phyloP scores from a whole-genome alignment of 1,284 basidiomycete species.

The Schizophyllum amplum region DNA sequence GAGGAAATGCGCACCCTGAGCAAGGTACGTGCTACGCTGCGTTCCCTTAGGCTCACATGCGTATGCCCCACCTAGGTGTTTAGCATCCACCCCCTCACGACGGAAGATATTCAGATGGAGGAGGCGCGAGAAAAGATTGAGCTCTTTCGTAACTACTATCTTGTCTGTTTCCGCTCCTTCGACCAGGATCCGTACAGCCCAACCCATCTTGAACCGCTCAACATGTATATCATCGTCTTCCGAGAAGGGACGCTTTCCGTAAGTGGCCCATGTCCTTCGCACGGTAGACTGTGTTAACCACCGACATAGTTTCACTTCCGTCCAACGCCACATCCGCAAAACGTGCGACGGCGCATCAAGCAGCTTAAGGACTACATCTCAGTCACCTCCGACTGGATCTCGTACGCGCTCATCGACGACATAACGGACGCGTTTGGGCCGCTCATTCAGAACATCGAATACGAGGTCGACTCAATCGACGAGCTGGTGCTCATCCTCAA shows the following conservation, averaged over 20 bases:
- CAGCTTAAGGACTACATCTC: constrained; percentile 99
- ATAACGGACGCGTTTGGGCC: constrained; percentile 99
- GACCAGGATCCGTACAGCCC: constrained; percentile 98
- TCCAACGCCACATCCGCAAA: constrained; percentile 95
- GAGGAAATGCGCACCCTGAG: constrained; percentile 97
- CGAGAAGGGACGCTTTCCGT: constrained; percentile 94
- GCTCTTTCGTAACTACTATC: constrained; percentile 97
- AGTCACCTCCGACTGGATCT: constrained; percentile 99
- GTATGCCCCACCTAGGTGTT: constrained; percentile 60
- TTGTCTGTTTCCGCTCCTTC: constrained; percentile 99
- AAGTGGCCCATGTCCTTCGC: constrained; percentile 21
- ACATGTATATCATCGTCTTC: constrained; percentile 99
- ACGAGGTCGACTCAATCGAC: constrained; percentile 98
- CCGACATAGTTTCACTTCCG: constrained; percentile 86
- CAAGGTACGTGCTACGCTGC: constrained; percentile 47
- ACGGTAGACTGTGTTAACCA: background rate
- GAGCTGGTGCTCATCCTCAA: constrained; percentile 97
- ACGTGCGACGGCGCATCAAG: constrained; percentile 96
- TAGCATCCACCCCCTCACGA: constrained; percentile 94
- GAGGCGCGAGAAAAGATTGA: constrained; percentile 99
- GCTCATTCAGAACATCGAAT: constrained; percentile 97
- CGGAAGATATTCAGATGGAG: constrained; percentile 99
- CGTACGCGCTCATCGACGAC: constrained; percentile 98
- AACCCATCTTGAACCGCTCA: constrained; percentile 95
- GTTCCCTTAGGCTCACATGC: background rate